Percentiles rank a stretch among this genome's conserved stretches.
phyloP scores from a whole-genome alignment of 352 stramenopile species.

The Globisporangium cylindrosporum region DNA sequence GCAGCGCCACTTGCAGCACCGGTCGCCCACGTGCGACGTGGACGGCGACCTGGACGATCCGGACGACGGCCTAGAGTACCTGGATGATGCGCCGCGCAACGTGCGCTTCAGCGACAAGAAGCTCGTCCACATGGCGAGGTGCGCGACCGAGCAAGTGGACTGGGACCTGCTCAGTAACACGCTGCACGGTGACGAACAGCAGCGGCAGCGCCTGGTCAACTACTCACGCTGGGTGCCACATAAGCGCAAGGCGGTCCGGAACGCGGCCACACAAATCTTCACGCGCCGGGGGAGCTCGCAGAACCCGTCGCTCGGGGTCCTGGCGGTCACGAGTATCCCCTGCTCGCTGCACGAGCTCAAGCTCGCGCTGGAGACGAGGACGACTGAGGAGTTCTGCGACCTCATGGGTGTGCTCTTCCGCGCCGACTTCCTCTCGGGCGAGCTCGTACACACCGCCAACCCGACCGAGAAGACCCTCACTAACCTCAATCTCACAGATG shows the following conservation, averaged over 20 bases:
- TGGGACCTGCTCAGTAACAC: not conserved
- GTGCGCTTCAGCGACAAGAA: not conserved
- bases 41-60: not conserved
- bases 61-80: not conserved
- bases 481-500: not conserved
- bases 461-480: not conserved
- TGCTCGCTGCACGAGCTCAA: constrained; percentile 4
- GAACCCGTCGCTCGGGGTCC: not conserved
- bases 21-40: not conserved
- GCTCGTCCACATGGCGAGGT: not conserved
- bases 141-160: not conserved
- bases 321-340: not conserved
- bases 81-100: not conserved
- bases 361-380: not conserved
- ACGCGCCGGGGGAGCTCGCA: not conserved
- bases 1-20: not conserved
- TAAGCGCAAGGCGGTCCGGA: not conserved
- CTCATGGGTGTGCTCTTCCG: constrained; percentile 3
- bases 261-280: not conserved
- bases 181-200: not conserved
- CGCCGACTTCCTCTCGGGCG: constrained; percentile 2
- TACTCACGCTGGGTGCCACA: not conserved
- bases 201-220: not conserved
- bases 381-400: not conserved
- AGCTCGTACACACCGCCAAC: not conserved